Evolutionary conservation across 805 yeast genomes (phyloP).

Genomic region (Wickerhamomyces canadensis): DNA sequence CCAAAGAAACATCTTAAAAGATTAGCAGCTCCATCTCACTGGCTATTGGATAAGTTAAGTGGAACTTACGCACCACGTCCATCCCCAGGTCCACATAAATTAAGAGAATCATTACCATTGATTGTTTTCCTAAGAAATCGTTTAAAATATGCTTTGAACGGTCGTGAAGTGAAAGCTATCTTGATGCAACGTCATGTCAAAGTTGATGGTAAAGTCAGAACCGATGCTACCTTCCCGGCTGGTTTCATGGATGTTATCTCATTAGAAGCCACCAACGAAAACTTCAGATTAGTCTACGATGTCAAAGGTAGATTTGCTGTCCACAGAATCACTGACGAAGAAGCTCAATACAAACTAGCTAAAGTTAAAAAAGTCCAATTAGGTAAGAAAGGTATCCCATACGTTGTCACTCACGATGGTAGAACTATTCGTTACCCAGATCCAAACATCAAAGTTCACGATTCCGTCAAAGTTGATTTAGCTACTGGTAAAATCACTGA

Average conservation of each 20-base stretch:
- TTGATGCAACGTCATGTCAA: conserved; percentile 97
- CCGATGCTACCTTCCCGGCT: conserved; percentile 98
- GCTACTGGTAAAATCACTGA: conserved; percentile 92
- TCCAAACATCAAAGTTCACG: conserved; percentile 94
- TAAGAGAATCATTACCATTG: conserved; percentile 96
- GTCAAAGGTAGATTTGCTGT: conserved; percentile 99
- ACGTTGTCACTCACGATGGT: conserved; percentile 99
- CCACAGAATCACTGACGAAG: conserved; percentile 99
- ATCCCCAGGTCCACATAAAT: conserved; percentile 99
- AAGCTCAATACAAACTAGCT: conserved; percentile 96
- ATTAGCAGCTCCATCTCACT: conserved; percentile 99
- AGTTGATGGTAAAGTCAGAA: conserved; percentile 99
- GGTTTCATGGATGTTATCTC: conserved; percentile 99
- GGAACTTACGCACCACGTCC: conserved; percentile 99
- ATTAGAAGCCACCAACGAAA: conserved; percentile 96
- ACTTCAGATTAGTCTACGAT: conserved; percentile 98
- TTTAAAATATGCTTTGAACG: conserved; percentile 97
- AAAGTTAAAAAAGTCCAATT: conserved; percentile 97
- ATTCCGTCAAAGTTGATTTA: conserved; percentile 94
- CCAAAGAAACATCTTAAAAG: conserved; percentile 61
- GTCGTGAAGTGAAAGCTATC: conserved; percentile 98
- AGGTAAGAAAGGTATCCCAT: conserved; percentile 98
- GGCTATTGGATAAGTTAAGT: conserved; percentile 99
- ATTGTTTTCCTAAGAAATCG: conserved; percentile 97
- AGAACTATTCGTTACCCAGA: conserved; percentile 99